Base-by-base conservation (phyloP, 345 rosid genomes). In the Pugionium dolabratum region DNA sequence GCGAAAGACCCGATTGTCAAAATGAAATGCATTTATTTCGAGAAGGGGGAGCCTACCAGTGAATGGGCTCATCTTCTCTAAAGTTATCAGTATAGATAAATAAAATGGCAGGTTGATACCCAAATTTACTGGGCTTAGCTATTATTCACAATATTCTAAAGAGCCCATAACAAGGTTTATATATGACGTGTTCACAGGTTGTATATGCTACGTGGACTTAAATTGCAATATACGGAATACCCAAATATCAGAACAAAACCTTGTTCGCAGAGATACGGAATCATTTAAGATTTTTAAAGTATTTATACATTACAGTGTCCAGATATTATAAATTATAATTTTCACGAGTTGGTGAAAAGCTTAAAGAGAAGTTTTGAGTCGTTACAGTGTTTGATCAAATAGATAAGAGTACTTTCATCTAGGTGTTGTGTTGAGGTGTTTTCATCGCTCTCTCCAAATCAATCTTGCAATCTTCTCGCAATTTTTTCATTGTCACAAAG, bases 381-480 rank as follows among this genome's bases (percentile, higher is more conserved):
- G 64, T 55, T 63, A 69, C 70, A 51, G 41, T 36, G 33, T 40
- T 42, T 59, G 53, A 43, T 60, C 64, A 10, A 59, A 54, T 62
- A 11, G 54, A 37, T 8, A 41, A 71, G 71, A 64, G 54, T 63
- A 45, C 56, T 70, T 66, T 11, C 56, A 32, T 48, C 65, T 57
- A 66, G 76, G 69, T 74, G 78, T 79, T 44, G 33, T 73, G 77
- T 54, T 82, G 69, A 66, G 87, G 82, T 75, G 78, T 46, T 64
- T 73, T 78, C 31, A 73, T 67, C n/a, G 75, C 76, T 60, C 64
- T 82, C 82, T 82, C 94, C 33, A 86, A 75, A 75, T 86, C 90
- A 72, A 61, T 78, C 84, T 86, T 86, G 86, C 94, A 82, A 59
- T 79, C 75, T 71, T 85, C 96, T 74, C 94, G 82, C 80, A 86